Percentiles rank a stretch among this genome's conserved stretches.
Conservation (phyloP, 192 early-diverging fungal species). For the Oehlia diaphana region DNA sequence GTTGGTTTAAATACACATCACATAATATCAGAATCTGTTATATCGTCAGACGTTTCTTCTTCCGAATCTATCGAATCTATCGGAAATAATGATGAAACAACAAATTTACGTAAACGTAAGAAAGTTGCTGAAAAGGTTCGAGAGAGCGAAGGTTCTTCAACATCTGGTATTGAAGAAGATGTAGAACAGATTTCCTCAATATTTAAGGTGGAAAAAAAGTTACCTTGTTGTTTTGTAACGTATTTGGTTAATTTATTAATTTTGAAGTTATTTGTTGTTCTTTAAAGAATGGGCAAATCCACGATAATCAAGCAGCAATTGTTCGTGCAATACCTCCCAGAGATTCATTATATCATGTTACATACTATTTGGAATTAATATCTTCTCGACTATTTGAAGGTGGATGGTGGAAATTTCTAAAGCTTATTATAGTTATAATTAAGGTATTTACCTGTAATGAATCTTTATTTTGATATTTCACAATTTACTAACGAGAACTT, state of each 20-base stretch:
- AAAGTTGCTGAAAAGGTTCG: background rate
- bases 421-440: constrained; percentile 13
- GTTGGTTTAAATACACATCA: background rate
- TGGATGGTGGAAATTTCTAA: constrained; percentile 3
- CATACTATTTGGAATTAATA: background rate
- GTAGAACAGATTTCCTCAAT: background rate
- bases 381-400: constrained; percentile 2
- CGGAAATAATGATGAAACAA: background rate
- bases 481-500: too few species aligned
- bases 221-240: too few species aligned
- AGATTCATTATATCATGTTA: background rate
- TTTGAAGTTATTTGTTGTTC: background rate
- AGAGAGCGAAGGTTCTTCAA: background rate
- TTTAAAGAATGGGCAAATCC: background rate
- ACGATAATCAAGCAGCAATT: constrained; percentile 1
- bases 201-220: background rate
- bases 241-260: too few species aligned
- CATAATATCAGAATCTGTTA: background rate
- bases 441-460: background rate
- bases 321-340: background rate
- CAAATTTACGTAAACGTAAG: background rate
- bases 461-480: background rate
- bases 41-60: background rate
- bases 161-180: background rate
- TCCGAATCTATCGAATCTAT: background rate